These are phyloP conservation scores for Fusarium floridanum DNA, from an alignment of 2,329 filamentous ascomycete genomes.

Conservation along the genomic window DNA sequence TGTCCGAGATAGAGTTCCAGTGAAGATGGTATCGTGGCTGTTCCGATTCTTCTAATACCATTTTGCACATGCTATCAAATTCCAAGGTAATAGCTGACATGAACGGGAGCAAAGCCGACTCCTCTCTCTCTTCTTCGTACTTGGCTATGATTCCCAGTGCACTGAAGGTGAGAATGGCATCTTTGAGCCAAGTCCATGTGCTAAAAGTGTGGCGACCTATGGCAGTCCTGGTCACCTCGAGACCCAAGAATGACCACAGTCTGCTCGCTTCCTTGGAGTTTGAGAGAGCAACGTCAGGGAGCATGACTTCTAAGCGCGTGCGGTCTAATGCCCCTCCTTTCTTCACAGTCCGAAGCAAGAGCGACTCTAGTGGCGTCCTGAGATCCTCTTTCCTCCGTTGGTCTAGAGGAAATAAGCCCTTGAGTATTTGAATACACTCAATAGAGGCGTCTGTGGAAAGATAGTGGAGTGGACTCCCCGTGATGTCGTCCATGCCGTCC, in stretches of 20 bases:
- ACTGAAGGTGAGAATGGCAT: not conserved
- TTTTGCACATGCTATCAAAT: not conserved
- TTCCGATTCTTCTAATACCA: not conserved
- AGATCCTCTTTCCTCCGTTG: not conserved
- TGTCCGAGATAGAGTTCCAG: not conserved
- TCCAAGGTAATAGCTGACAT: not conserved
- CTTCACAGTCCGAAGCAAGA: not conserved
- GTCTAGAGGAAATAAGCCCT: not conserved
- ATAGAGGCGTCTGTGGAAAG: not conserved
- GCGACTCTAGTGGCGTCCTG: not conserved
- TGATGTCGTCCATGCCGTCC: not conserved
- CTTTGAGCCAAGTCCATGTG: not conserved
- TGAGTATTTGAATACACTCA: not conserved
- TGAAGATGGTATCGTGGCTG: fast-evolving
- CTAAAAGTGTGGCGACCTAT: no score
- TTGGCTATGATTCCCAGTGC: not conserved
- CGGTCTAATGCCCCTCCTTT: not conserved
- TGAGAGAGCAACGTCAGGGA: not conserved
- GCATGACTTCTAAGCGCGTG: not conserved
- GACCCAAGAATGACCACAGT: not conserved
- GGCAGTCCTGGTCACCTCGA: no score
- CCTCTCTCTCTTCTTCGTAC: not conserved
- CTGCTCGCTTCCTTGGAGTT: not conserved
- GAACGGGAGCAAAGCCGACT: not conserved
- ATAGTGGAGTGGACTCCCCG: slow-evolving; percentile 1